A percentile compares a stretch with the other conserved stretches of the same genome.
Conservation (phyloP, 352 stramenopile genomes). For the Phytophthora pistaciae region DNA sequence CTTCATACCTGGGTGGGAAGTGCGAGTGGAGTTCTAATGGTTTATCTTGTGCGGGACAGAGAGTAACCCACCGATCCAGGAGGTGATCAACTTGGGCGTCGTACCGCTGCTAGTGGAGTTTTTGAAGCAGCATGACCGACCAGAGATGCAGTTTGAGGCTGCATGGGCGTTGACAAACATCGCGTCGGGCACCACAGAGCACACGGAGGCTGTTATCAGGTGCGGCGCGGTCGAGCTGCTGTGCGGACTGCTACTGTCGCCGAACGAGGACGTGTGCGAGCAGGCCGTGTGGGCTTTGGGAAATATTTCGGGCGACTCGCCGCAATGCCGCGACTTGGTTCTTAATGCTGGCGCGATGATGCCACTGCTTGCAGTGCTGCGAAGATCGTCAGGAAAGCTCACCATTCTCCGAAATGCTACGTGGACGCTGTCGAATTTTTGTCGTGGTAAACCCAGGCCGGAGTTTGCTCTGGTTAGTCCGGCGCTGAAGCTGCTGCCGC, state of each 20-base stretch:
- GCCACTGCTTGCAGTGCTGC: constrained; percentile 95
- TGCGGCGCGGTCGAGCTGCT: constrained; percentile 98
- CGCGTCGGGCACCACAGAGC: constrained; percentile 97
- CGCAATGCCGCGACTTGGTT: constrained; percentile 96
- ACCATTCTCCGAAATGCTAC: constrained; percentile 99
- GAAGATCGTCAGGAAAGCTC: constrained; percentile 90
- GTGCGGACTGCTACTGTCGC: constrained; percentile 94
- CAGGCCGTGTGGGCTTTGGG: constrained; percentile 98
- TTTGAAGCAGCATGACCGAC: constrained; percentile 93
- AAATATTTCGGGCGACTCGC: constrained; percentile 99
- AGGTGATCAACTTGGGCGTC: constrained; percentile 98
- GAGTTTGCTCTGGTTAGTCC: constrained; percentile 96
- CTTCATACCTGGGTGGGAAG: background rate
- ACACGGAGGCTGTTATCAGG: constrained; percentile 99
- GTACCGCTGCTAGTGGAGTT: constrained; percentile 98
- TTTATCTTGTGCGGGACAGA: constrained; percentile 67
- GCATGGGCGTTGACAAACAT: constrained; percentile 99
- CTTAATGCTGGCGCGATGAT: constrained; percentile 95
- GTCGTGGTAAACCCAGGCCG: constrained; percentile 93
- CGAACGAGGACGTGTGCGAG: constrained; percentile 98
- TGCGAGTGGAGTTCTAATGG: background rate
- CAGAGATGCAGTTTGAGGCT: constrained; percentile 98
- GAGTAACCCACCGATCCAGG: constrained; percentile 98
- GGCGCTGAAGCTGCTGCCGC: constrained; percentile 93
- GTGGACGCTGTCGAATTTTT: constrained; percentile 99